Conservation (phyloP, 2,329 filamentous ascomycete species). For the Colletotrichum acutatum region DNA sequence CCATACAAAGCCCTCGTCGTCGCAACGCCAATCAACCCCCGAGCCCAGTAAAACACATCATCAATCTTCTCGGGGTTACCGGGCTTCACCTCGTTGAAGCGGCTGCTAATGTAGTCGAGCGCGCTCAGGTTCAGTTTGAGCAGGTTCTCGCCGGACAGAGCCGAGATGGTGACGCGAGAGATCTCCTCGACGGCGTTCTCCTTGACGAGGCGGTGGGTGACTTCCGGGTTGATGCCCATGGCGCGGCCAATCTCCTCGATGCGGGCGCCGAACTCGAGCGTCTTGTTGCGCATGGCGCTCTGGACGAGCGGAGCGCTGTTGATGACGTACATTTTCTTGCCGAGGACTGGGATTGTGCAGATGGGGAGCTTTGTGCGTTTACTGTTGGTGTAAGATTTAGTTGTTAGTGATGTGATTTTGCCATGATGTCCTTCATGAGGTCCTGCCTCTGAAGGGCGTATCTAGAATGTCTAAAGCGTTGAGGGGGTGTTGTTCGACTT, state of each 20-base stretch:
- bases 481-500: conserved; percentile 11
- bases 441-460: no score
- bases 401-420: conserved; percentile 8
- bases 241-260: conserved; percentile 45
- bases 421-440: no score
- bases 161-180: conserved; percentile 45
- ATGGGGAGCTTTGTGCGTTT: conserved; percentile 45
- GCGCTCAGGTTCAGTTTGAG: conserved; percentile 48
- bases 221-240: conserved; percentile 39
- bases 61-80: conserved; percentile 34
- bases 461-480: not conserved
- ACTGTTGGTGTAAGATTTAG: conserved; percentile 14
- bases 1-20: conserved; percentile 54
- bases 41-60: conserved; percentile 52
- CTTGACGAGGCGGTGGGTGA: conserved; percentile 50
- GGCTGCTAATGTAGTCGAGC: conserved; percentile 45
- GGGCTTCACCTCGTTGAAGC: conserved; percentile 40
- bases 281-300: conserved; percentile 49
- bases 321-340: conserved; percentile 56
- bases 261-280: conserved; percentile 53
- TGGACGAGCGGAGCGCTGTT: conserved; percentile 52
- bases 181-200: conserved; percentile 42
- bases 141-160: conserved; percentile 46
- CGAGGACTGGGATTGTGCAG: conserved; percentile 57
- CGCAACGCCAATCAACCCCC: conserved; percentile 49